Evolutionary conservation across 306 rosid species (phyloP).

Genomic region (Prosopis cineraria): DNA sequence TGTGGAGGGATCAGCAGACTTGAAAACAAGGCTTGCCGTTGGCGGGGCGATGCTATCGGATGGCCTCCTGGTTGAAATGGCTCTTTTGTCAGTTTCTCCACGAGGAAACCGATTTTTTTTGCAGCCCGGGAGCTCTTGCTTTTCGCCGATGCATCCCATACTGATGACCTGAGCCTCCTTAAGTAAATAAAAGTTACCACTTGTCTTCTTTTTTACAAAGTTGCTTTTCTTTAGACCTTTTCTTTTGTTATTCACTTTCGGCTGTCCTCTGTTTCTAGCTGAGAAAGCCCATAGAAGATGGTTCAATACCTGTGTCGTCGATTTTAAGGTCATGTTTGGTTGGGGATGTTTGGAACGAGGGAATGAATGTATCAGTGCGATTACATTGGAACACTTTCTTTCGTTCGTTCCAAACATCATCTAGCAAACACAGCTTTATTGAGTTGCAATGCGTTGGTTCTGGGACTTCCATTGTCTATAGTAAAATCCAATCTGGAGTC

Average conservation of each 20-base stretch:
- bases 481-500: too few relatives aligned
- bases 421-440: slow-evolving; percentile 33
- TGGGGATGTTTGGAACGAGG: slow-evolving; percentile 35
- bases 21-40: slow-evolving; percentile 8
- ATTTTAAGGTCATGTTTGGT: slow-evolving; percentile 12
- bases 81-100: neutral
- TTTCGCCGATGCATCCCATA: neutral
- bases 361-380: neutral
- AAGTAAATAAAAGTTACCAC: neutral
- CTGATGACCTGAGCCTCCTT: slow-evolving; percentile 47
- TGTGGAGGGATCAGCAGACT: slow-evolving; percentile 37
- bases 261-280: neutral
- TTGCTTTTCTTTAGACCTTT: neutral
- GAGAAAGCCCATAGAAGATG: neutral
- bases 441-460: too few relatives aligned
- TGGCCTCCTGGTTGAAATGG: slow-evolving; percentile 25
- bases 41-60: slow-evolving; percentile 46
- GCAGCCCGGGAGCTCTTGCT: slow-evolving; percentile 48
- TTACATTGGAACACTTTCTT: neutral
- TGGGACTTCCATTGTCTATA: too few relatives aligned
- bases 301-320: neutral
- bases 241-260: neutral
- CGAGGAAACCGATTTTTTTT: slow-evolving; percentile 20
- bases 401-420: slow-evolving; percentile 38
- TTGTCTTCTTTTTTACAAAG: neutral